These are phyloP conservation scores for Zalerion maritima DNA, from an alignment of 495 filamentous ascomycete species.

Conservation along the genomic window DNA sequence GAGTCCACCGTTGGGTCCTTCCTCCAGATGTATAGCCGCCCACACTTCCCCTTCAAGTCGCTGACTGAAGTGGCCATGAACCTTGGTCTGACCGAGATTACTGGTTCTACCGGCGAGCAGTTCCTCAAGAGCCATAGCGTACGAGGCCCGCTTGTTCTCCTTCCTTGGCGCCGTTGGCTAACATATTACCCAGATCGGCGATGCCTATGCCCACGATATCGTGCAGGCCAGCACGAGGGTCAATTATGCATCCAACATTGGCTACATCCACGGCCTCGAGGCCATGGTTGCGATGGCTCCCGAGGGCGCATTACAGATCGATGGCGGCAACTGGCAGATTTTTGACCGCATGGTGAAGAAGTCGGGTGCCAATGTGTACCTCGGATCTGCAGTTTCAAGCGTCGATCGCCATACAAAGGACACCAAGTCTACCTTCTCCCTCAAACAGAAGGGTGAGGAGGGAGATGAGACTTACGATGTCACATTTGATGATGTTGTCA, in stretches of 20 bases:
- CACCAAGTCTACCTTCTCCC: slow-evolving; percentile 22
- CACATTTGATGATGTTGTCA: slow-evolving; percentile 62
- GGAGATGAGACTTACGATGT: slow-evolving; percentile 17
- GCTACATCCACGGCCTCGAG: slow-evolving; percentile 73
- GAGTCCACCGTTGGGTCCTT: slow-evolving; percentile 58
- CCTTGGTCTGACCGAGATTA: slow-evolving; percentile 48
- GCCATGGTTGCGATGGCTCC: slow-evolving; percentile 80
- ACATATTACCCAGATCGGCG: slow-evolving; percentile 33
- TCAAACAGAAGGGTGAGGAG: slow-evolving; percentile 11
- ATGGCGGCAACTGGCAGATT: slow-evolving; percentile 91
- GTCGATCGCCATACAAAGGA: slow-evolving; percentile 27
- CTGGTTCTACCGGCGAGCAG: slow-evolving; percentile 53
- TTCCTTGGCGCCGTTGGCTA: background rate
- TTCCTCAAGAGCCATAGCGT: slow-evolving; percentile 52
- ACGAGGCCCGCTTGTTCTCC: slow-evolving; percentile 5
- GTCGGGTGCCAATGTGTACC: slow-evolving; percentile 40
- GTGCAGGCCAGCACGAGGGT: slow-evolving; percentile 87
- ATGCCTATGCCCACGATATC: slow-evolving; percentile 61
- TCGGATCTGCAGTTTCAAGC: slow-evolving; percentile 57
- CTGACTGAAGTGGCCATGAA: slow-evolving; percentile 50
- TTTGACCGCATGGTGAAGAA: slow-evolving; percentile 65
- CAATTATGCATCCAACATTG: slow-evolving; percentile 87
- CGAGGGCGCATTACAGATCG: slow-evolving; percentile 63
- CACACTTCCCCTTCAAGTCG: slow-evolving; percentile 69
- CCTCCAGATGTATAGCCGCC: slow-evolving; percentile 63